Conservation (phyloP, 768 basidiomycete species). For the Termitomyces bulborhizus region DNA sequence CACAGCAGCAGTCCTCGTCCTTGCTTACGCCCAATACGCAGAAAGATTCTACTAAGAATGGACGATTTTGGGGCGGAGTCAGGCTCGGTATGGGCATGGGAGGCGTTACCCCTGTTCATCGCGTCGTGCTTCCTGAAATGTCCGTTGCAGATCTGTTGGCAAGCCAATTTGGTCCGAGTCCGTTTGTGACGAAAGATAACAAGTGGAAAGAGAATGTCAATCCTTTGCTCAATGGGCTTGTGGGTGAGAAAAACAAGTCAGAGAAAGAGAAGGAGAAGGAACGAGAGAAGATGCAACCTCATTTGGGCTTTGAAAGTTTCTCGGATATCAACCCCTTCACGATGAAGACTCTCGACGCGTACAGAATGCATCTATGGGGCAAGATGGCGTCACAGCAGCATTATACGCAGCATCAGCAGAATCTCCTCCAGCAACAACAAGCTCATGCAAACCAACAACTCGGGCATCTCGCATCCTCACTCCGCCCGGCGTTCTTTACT, state of each 20-base stretch:
- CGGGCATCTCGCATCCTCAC: constrained; percentile 32
- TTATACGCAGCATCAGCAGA: constrained; percentile 37
- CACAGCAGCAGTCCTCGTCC: constrained; percentile 12
- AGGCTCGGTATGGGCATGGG: constrained; percentile 33
- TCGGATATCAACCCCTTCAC: constrained; percentile 80
- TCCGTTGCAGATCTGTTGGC: constrained; percentile 9
- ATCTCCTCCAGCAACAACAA: constrained; percentile 29
- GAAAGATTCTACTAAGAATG: constrained; percentile 59
- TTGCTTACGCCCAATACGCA: constrained; percentile 63
- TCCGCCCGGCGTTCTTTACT: constrained; percentile 30
- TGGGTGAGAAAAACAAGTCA: not conserved
- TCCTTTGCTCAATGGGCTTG: constrained; percentile 49
- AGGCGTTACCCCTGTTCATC: constrained; percentile 80
- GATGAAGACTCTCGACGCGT: constrained; percentile 81
- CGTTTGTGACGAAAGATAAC: constrained; percentile 12
- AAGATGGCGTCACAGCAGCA: constrained; percentile 78
- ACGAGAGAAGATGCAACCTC: constrained; percentile 14
- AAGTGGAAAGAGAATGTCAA: constrained; percentile 74
- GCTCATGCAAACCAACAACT: constrained; percentile 19
- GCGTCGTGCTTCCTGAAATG: constrained; percentile 74
- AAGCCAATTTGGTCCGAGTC: constrained; percentile 12
- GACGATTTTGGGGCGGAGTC: constrained; percentile 77
- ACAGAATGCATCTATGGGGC: constrained; percentile 89
- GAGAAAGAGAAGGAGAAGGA: constrained; percentile 7
- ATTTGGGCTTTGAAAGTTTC: constrained; percentile 63